Conservation (phyloP, 768 basidiomycete species). For the Mycena alexandri region DNA sequence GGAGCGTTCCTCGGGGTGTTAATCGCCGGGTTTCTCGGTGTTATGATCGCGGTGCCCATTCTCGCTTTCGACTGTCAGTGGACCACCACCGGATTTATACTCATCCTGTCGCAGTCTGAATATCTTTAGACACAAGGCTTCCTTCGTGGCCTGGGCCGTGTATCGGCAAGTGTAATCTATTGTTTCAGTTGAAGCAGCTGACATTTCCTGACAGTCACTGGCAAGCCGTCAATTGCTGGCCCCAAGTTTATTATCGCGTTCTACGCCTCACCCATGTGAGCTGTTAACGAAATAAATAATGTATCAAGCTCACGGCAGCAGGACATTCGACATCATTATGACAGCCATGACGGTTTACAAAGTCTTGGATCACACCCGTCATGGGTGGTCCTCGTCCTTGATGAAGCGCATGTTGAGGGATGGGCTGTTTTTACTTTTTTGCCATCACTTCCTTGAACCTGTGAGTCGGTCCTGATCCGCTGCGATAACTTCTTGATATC, state of each 20-base stretch:
- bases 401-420: constrained; percentile 35
- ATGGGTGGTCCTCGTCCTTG: constrained; percentile 26
- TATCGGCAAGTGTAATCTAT: constrained; percentile 15
- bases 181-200: neutral
- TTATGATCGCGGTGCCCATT: constrained; percentile 37
- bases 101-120: neutral
- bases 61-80: constrained; percentile 35
- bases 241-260: constrained; percentile 38
- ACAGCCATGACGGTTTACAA: constrained; percentile 31
- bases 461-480: constrained; percentile 11
- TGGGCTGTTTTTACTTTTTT: constrained; percentile 34
- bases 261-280: constrained; percentile 36
- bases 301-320: neutral
- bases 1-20: constrained; percentile 22
- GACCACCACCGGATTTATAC: neutral
- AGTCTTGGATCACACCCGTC: constrained; percentile 23
- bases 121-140: constrained; percentile 29
- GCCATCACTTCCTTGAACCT: constrained; percentile 35
- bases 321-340: constrained; percentile 36
- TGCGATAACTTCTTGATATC: neutral
- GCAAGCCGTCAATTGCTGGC: constrained; percentile 36
- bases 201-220: constrained; percentile 23
- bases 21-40: constrained; percentile 34
- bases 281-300: too few relatives aligned
- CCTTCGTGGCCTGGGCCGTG: constrained; percentile 36